Evolutionary conservation across 176 grass and related monocot genomes (phyloP), one percentile per base, ranked within the genome.

Genomic region (Saccharum spontaneum): DNA sequence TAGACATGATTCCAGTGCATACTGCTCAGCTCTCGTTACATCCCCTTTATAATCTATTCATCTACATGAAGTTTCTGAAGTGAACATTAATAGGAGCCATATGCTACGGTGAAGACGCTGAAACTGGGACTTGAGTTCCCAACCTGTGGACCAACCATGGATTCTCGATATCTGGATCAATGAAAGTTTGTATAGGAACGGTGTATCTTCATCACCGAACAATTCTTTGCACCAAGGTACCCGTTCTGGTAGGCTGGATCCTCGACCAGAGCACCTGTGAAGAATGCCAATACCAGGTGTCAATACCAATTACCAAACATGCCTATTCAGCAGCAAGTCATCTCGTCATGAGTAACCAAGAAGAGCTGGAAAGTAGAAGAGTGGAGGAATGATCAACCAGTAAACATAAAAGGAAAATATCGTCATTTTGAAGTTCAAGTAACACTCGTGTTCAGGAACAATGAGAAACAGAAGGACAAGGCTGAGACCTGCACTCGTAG

Each of bases 401-500:
- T 39, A 81, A 54, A 44, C 14, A 10, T 69, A 62, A 24, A 59
- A 62, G 9, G 7, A 28, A 28, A 28, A 62, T 26, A 36, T 39
- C 5, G 23, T 23, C 8, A 36, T 63, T 46, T 83, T 30, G 8
- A 20, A 79, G 26, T 77, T 66, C 45, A 59, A 50, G 69, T 83
- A 92, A 77, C 85, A 30, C 16, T 33, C 41, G 7, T 40, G 8
- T 44, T 72, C 52, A 82, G 16, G 38, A 59, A 43, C 39, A 72
- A 41, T 10, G 55, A 60, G 2, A 28, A 82, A 37, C 20, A 39
- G 34, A 60, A 20, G 20, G 45, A 20, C 46, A 75, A 76, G 15
- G 72, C 86, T 85, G 82, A 77, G 89, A 96, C 90, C 91, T 96
- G 86, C 91, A 92, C 83, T 96, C 93, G 52, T 88, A 99, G 44